Evolutionary conservation across 2,329 filamentous ascomycete species (phyloP).

Genomic region (Colletotrichum sp.): DNA sequence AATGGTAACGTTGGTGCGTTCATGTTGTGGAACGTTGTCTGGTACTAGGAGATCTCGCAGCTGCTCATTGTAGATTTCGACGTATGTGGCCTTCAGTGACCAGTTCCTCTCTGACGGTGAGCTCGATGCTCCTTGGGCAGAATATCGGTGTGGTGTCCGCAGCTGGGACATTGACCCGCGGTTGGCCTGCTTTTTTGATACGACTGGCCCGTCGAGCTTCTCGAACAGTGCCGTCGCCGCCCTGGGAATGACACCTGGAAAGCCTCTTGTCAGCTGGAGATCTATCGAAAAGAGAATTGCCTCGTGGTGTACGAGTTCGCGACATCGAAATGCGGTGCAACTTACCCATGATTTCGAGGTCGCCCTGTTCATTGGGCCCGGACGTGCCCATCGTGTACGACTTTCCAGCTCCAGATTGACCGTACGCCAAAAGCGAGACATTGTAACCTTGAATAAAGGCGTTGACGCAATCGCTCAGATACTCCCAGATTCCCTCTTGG

Average conservation of each 20-base stretch:
- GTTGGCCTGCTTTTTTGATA: constrained; percentile 51
- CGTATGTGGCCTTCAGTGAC: constrained; percentile 92
- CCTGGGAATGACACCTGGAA: constrained; percentile 87
- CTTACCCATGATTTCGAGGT: constrained; percentile 79
- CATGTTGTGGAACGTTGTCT: constrained; percentile 70
- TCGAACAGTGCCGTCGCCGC: constrained; percentile 89
- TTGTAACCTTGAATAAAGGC: constrained; percentile 97
- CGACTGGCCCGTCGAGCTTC: constrained; percentile 79
- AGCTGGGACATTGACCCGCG: constrained; percentile 78
- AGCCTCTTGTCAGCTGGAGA: background rate
- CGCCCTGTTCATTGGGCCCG: constrained; percentile 76
- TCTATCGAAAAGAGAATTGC: background rate
- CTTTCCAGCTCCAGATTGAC: constrained; percentile 96
- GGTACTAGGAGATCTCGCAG: constrained; percentile 87
- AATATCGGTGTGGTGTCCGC: constrained; percentile 80
- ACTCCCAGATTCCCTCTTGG: constrained; percentile 94
- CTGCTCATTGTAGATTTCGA: constrained; percentile 98
- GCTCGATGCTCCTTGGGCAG: constrained; percentile 51
- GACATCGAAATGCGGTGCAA: constrained; percentile 19
- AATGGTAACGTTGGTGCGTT: constrained; percentile 84
- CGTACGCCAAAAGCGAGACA: constrained; percentile 95
- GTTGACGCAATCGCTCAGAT: constrained; percentile 85
- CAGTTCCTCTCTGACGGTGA: constrained; percentile 73
- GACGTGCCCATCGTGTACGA: constrained; percentile 99
- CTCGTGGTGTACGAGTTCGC: background rate